Base-by-base conservation (phyloP, 768 basidiomycete genomes). In the Amanita rubescens region DNA sequence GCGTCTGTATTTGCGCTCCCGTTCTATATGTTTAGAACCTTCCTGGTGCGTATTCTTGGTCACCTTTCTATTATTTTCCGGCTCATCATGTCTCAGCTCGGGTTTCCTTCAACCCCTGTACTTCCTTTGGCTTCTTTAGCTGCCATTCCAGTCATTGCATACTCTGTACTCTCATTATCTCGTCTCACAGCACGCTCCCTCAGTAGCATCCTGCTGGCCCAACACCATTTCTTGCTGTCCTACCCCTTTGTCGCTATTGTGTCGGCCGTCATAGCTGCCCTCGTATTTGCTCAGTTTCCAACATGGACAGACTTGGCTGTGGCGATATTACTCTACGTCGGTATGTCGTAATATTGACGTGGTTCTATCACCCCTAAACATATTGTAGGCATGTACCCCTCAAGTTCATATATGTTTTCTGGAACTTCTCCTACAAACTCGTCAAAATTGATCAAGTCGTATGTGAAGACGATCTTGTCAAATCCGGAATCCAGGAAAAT, bases 401-500 rank as follows among this genome's bases (percentile, higher is more conserved):
- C 72, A 48, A 72, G 68, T 58, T 65, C 70, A 38, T 76, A 77
- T 53, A 60, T 70, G 8, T 66, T 78, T 48, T 63, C 73, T 15
- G 66, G 66, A 15, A 62, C 73, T 12, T 70, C 78, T 24, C 75
- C 77, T 45, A 80, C 79, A 8, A 77, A 81, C 5, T 71, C 77
- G 22, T 77, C 78, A 32, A 76, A 78, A 54, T 67, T 81, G 34
- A 67, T 78, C 53, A 78, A 80, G 50, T 78, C 81, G 27, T 93
- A 96, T 66, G 71, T 97, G 49, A 94, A 95, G 63, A 86, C 90
- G 10, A 90, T 99, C 53, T 75, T 98, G 34, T 84, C 87, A 17
- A 95, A 95, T 60, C 82, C 85, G 3, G 94, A 98, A 65, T 94
- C 92, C 17, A 79, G 93, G 60, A 90, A 89, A 68, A 98, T 99